Evolutionary conservation across 371 early-diverging fungal species (phyloP), one percentile per base, ranked within the genome.

Genomic region (Cokeromyces recurvatus): DNA sequence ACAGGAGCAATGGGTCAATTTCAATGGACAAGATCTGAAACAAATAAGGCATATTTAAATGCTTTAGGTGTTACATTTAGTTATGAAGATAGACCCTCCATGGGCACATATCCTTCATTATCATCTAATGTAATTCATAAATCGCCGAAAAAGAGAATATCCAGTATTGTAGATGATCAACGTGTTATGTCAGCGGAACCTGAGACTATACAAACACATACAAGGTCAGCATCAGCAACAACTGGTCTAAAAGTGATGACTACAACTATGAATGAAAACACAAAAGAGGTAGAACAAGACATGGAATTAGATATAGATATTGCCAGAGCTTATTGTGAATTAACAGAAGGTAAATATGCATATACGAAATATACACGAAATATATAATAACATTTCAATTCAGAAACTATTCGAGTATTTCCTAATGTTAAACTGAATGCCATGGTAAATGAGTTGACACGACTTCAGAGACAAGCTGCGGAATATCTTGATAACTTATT

Each of bases 401-500:
- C 55, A 82, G 84, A 81, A 64, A 74, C 75, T 5, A 67, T 84
- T 20, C 78, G 79, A 4, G 67, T 75, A 7, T 81, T 77, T 51
- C 79, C 81, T 1, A 67, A 72, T 25, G 75, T 72, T 1, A 78
- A 84, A 54, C 55, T 84, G 38, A 69, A 76, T 32, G 64, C 78
- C 5, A 77, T 84, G 56, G 69, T 79, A 22, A 55, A 59, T 2
- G 76, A 75, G 29, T 37, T 84, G 20, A 62, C 66, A 5, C 62
- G 78, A 38, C 59, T 80, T 32, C 77, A 79, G 19, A 72, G 71
- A 25, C 84, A 84, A 48, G 79, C 84, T 15, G 71, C 73, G 6
- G 82, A 81, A 7, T 77, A 78, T 38, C 64, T 84, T n/a, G 77
- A 77, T 12, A 78, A 78, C 53, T 77, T 88, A 64, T 68, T 91